Evolutionary conservation across 2,329 filamentous ascomycete genomes (phyloP).

Genomic region (Dryadomyces quercus-mongolicae): DNA sequence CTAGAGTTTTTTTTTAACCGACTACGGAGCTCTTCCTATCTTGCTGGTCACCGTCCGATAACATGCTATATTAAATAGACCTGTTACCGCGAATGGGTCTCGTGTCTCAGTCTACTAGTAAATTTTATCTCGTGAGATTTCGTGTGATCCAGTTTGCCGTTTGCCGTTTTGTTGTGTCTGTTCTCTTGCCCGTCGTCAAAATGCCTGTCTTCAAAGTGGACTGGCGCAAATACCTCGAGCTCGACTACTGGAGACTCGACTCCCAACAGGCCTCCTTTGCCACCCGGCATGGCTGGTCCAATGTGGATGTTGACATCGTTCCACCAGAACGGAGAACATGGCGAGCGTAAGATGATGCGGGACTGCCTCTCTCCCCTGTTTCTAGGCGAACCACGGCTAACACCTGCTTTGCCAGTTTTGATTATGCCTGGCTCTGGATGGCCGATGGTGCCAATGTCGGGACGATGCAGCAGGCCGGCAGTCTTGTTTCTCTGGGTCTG

Average conservation of each 20-base stretch:
- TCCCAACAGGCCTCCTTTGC: slow-evolving; percentile 1
- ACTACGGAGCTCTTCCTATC: background rate
- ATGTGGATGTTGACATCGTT: slow-evolving; percentile 4
- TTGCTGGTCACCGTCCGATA: background rate
- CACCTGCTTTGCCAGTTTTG: slow-evolving; percentile 1
- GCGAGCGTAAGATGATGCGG: background rate
- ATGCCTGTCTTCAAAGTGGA: background rate
- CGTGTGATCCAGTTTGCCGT: no score
- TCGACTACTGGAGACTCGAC: slow-evolving; percentile 4
- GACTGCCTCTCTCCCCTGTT: no score
- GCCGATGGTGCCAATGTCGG: slow-evolving; percentile 14
- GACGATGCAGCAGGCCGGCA: slow-evolving; percentile 15
- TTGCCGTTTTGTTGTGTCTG: no score
- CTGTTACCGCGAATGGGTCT: background rate
- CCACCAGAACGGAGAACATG: background rate
- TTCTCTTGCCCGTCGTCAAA: background rate
- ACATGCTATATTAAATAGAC: background rate
- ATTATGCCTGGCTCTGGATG: slow-evolving; percentile 14
- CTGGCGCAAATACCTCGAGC: background rate
- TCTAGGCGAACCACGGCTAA: background rate
- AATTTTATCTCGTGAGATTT: no score
- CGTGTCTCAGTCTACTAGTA: background rate
- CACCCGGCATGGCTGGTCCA: slow-evolving; percentile 4
- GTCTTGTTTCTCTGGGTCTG: slow-evolving; percentile 13
- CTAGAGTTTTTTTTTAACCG: no score